Conservation (phyloP, 176 grass and related monocot species). For the Tuctoria greenei region DNA sequence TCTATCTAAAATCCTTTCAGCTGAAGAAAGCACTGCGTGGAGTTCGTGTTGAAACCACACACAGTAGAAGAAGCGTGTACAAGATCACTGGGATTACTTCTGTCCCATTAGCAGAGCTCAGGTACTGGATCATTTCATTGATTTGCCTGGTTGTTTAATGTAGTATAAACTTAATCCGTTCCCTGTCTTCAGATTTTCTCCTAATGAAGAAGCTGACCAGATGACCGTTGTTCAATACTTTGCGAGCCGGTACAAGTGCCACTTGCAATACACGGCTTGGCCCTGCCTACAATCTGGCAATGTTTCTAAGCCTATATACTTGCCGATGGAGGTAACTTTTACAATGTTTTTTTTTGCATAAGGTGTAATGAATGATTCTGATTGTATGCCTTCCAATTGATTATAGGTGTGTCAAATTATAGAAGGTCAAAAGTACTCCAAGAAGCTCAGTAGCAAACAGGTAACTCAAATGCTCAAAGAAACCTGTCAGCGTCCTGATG, state of each 20-base stretch:
- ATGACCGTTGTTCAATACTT: slow-evolving; percentile 70
- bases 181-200: slow-evolving; percentile 61
- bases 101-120: slow-evolving; percentile 50
- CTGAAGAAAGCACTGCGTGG: slow-evolving; percentile 66
- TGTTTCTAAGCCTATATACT: slow-evolving; percentile 54
- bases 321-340: slow-evolving; percentile 74
- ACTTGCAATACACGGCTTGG: slow-evolving; percentile 44
- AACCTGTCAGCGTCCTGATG: slow-evolving; percentile 54
- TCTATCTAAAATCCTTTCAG: slow-evolving; percentile 30
- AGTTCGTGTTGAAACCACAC: slow-evolving; percentile 66
- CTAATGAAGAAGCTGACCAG: slow-evolving; percentile 30
- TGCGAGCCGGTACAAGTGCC: slow-evolving; percentile 40
- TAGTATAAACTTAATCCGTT: background rate
- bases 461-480: slow-evolving; percentile 48
- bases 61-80: slow-evolving; percentile 48
- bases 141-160: background rate
- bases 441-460: slow-evolving; percentile 66
- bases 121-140: slow-evolving; percentile 31
- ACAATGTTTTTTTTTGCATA: slow-evolving; percentile 14
- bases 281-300: slow-evolving; percentile 78
- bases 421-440: slow-evolving; percentile 63
- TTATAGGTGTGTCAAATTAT: slow-evolving; percentile 74
- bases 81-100: slow-evolving; percentile 64
- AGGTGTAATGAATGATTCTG: background rate
- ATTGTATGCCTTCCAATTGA: slow-evolving; percentile 14